phyloP scores from a whole-genome alignment of 495 filamentous ascomycete genomes.

The Letharia columbiana region DNA sequence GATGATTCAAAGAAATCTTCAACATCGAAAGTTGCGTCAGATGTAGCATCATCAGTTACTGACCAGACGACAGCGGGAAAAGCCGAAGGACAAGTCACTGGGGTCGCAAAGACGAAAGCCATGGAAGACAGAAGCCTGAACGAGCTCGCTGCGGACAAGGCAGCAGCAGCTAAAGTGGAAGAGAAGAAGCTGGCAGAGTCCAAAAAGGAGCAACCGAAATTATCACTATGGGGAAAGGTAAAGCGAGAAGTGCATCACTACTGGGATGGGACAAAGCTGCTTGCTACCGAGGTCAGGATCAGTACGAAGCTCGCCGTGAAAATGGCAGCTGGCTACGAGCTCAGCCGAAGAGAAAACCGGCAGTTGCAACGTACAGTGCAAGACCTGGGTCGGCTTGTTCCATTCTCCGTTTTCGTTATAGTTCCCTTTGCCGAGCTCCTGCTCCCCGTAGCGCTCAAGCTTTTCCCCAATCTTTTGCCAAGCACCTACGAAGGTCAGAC shows the following conservation, averaged over 20 bases:
- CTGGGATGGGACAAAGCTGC: constrained; percentile 98
- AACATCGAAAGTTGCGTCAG: constrained; percentile 27
- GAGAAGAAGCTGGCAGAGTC: constrained; percentile 50
- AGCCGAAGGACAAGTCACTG: constrained; percentile 31
- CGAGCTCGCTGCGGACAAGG: constrained; percentile 42
- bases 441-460: constrained; percentile 82
- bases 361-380: constrained; percentile 84
- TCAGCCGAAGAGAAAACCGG: constrained; percentile 84
- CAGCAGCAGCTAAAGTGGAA: constrained; percentile 33
- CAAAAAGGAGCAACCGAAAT: constrained; percentile 75
- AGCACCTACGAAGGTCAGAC: constrained; percentile 94
- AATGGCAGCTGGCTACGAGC: constrained; percentile 96
- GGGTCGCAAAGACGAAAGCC: constrained; percentile 37
- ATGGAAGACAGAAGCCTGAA: constrained; percentile 36
- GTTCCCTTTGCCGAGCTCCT: constrained; percentile 94
- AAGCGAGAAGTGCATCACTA: constrained; percentile 90
- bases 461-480: constrained; percentile 95
- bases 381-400: constrained; percentile 86
- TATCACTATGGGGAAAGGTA: constrained; percentile 83
- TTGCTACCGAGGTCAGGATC: constrained; percentile 87
- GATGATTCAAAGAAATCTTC: constrained; percentile 29
- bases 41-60: constrained; percentile 29
- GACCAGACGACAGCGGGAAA: constrained; percentile 21
- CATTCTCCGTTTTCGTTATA: constrained; percentile 94
- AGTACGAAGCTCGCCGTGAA: constrained; percentile 84